phyloP scores from a whole-genome alignment of 2,329 filamentous ascomycete species.

The Paraphaeosphaeria minitans region DNA sequence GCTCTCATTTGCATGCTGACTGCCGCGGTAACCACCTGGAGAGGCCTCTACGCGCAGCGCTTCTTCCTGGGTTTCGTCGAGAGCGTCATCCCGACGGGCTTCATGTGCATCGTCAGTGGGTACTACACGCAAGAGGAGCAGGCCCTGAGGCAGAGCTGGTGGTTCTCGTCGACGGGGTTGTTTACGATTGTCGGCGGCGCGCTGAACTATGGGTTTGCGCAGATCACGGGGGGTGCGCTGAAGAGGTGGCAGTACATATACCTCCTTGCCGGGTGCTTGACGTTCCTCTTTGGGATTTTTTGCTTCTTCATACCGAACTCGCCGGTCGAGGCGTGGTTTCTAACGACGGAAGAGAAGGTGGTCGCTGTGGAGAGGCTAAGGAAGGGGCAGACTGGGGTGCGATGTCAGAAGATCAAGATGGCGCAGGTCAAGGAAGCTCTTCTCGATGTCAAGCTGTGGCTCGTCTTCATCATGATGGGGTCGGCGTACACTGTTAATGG shows the following conservation, averaged over 20 bases:
- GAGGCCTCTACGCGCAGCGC: constrained; percentile 63
- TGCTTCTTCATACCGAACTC: constrained; percentile 71
- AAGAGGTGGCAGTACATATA: constrained; percentile 71
- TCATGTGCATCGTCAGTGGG: constrained; percentile 58
- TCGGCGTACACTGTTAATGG: constrained; percentile 64
- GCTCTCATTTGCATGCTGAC: constrained; percentile 70
- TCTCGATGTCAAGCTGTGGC: constrained; percentile 51
- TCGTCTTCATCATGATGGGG: constrained; percentile 47
- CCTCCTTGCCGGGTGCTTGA: constrained; percentile 63
- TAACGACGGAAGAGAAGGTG: constrained; percentile 65
- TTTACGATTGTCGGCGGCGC: constrained; percentile 42
- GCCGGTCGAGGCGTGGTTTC: constrained; percentile 71
- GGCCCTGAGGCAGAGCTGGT: constrained; percentile 63
- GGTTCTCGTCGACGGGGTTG: constrained; percentile 64
- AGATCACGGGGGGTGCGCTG: constrained; percentile 42
- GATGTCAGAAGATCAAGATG: constrained; percentile 57
- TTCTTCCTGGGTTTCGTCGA: constrained; percentile 64
- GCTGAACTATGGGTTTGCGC: constrained; percentile 46
- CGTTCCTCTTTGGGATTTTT: constrained; percentile 65
- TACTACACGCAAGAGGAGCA: constrained; percentile 52
- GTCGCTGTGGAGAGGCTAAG: constrained; percentile 56
- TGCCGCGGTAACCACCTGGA: constrained; percentile 66
- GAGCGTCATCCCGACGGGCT: constrained; percentile 61
- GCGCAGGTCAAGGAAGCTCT: constrained; percentile 59
- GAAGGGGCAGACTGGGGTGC: constrained; percentile 57